Evolutionary conservation across 176 grass and related monocot genomes (phyloP), one percentile per base, ranked within the genome.

Genomic region (Oryza officinalis): DNA sequence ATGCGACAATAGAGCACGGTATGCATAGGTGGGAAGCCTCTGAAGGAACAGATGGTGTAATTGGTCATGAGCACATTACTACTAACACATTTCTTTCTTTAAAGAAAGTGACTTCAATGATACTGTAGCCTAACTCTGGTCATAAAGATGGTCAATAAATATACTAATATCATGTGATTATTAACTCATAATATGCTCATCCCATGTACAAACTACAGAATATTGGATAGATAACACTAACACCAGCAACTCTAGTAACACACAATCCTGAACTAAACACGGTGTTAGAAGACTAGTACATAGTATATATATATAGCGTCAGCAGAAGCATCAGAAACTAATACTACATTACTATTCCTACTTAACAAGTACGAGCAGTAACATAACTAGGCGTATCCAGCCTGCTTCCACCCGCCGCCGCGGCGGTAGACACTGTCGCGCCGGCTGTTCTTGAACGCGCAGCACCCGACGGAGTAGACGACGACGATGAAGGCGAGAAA

Each of bases 391-490:
- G 79, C 67, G 45, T 83, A 47, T 30, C 37, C 84, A 23, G 45
- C 46, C 20, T 26, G 76, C 59, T 63, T 90, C 88, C 88, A 79
- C 17, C n/a, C 61, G n/a, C 64, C 27, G 33, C 45, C 47, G 27
- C 77, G 18, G 27, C 13, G 73, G 78, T 81, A 76, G 8, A 73
- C 57, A 46, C 84, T 87, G 25, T 91, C 91, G 31, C 49, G 75
- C 38, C 87, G 89, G 63, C 83, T 89, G 45, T 96, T 87, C 75
- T 86, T 76, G 82, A 87, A 93, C 4, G 94, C 90, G 31, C 87
- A 74, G 30, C 61, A 91, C 2, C 86, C 84, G 8, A 89, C 18
- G 20, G 74, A 65, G 27, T 83, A 96, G 27, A 93, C 77, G 32
- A 89, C 43, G 64, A 91, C 44, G 30, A 96, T 25, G 67, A 92